Evolutionary conservation across 768 basidiomycete species (phyloP).

Genomic region (Xerocomus spinulosus): DNA sequence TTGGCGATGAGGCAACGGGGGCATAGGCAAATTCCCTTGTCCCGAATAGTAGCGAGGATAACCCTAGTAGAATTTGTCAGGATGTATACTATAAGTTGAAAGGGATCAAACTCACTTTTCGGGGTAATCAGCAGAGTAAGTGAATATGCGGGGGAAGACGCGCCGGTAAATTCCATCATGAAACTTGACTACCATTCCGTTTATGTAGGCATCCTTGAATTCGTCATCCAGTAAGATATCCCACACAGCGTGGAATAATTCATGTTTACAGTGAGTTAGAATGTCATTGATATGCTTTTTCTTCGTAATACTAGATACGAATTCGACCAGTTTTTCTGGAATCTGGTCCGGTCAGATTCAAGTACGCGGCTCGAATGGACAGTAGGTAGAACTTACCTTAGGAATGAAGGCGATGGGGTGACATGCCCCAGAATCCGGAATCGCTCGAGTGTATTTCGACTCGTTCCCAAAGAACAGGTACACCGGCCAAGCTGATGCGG

Average conservation of each 20-base stretch:
- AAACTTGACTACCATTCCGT: background rate
- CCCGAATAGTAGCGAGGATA: constrained; percentile 24
- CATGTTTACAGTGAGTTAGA: background rate
- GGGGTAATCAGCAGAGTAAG: constrained; percentile 1
- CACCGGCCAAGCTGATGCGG: no score
- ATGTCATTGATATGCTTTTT: background rate
- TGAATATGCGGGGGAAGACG: no score
- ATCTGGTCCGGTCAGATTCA: no score
- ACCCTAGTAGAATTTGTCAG: constrained; percentile 20
- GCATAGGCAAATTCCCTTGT: constrained; percentile 30
- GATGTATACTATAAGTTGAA: no score
- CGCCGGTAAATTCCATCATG: no score
- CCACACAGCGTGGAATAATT: background rate
- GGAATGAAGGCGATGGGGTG: background rate
- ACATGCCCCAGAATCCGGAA: no score
- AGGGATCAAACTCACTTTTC: constrained; percentile 3
- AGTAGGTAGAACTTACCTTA: background rate
- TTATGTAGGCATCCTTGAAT: background rate
- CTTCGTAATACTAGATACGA: background rate
- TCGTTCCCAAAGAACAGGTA: no score
- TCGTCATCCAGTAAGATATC: background rate
- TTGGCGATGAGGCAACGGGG: constrained; percentile 25
- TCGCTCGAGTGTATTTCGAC: no score
- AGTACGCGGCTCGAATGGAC: no score
- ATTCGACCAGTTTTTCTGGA: no score